Evolutionary conservation across 345 rosid genomes (phyloP).

Genomic region (Passiflora organensis): DNA sequence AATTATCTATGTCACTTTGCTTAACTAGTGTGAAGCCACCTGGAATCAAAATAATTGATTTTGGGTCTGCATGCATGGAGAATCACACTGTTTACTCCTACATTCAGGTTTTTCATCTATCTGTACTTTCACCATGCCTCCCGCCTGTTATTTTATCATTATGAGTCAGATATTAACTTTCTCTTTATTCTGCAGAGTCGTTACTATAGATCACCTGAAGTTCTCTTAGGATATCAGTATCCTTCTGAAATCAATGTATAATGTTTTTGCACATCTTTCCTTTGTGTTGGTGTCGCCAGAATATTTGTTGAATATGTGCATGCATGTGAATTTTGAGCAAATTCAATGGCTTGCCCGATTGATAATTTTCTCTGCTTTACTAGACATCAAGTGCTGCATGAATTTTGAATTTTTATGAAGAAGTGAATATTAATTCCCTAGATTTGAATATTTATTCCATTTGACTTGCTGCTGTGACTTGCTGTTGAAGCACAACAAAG

Average conservation of each 20-base stretch:
- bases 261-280: constrained; percentile 2
- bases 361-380: too few species aligned
- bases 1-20: constrained; percentile 17
- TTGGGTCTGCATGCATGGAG: constrained; percentile 99
- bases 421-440: too few species aligned
- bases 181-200: constrained; percentile 77
- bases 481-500: too few species aligned
- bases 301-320: too few species aligned
- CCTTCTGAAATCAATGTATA: constrained; percentile 35
- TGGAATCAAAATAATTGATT: constrained; percentile 95
- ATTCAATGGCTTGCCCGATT: too few species aligned
- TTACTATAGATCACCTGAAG: constrained; percentile 98
- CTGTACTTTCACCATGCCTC: not conserved
- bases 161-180: constrained; percentile 11
- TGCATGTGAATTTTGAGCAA: too few species aligned
- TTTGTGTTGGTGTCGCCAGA: not conserved
- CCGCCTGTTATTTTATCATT: constrained; percentile 14
- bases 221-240: constrained; percentile 98
- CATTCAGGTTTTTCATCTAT: constrained; percentile 68
- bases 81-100: constrained; percentile 97
- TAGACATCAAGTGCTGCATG: too few species aligned
- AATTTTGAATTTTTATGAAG: too few species aligned
- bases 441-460: too few species aligned
- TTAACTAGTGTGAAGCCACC: constrained; percentile 81
- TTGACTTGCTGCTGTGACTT: too few species aligned